Conservation (phyloP, 2,329 filamentous ascomycete genomes). For the Endocalyx cinctus region DNA sequence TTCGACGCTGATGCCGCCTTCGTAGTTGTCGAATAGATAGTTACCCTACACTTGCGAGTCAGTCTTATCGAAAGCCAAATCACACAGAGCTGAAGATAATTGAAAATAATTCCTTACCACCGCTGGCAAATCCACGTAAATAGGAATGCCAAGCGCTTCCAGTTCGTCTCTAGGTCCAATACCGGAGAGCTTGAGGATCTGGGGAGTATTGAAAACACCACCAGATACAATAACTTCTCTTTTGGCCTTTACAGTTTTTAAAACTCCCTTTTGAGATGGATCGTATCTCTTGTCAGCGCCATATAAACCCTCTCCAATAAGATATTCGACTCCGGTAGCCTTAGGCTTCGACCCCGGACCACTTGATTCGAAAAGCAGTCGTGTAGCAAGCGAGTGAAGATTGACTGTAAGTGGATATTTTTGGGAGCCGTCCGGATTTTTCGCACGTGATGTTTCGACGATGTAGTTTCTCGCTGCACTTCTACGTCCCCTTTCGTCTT, state of each 20-base stretch:
- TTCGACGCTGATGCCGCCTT: not conserved
- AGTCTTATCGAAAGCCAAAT: slow-evolving; percentile 50
- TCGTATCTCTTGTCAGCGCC: slow-evolving; percentile 6
- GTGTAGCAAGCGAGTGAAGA: slow-evolving; percentile 1
- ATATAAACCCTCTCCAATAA: slow-evolving; percentile 8
- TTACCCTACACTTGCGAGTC: slow-evolving; percentile 40
- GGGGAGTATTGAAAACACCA: slow-evolving; percentile 31
- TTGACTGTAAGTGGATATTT: not conserved
- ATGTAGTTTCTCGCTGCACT: not conserved
- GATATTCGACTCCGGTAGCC: slow-evolving; percentile 6
- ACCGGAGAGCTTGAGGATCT: slow-evolving; percentile 32
- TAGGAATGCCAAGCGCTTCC: slow-evolving; percentile 36
- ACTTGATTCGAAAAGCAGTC: slow-evolving; percentile 1
- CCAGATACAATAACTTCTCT: slow-evolving; percentile 8
- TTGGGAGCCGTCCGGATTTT: too few species aligned
- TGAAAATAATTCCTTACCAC: slow-evolving; percentile 37
- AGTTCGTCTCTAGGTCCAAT: slow-evolving; percentile 29
- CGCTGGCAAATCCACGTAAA: slow-evolving; percentile 48
- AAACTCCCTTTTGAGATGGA: not conserved
- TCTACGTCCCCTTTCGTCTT: not conserved
- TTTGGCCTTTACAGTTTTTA: slow-evolving; percentile 2
- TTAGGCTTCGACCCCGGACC: slow-evolving; percentile 2
- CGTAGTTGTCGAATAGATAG: slow-evolving; percentile 19
- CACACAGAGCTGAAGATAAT: too few species aligned
- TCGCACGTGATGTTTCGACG: not conserved